Base-by-base conservation (phyloP, 495 filamentous ascomycete genomes). In the Hypomontagnella submonticulosa region DNA sequence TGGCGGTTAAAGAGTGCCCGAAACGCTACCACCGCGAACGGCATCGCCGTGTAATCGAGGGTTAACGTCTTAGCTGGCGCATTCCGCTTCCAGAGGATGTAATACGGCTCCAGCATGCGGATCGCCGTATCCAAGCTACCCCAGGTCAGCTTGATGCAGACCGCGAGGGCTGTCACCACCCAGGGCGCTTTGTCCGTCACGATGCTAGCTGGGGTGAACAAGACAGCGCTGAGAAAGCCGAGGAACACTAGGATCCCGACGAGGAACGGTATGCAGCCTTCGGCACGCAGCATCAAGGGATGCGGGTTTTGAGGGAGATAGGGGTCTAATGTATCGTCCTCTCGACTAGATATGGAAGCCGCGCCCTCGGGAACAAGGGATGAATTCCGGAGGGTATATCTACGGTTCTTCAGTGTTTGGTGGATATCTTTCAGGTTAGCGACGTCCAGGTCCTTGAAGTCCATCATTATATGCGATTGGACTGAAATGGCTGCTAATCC, bases 21-120 rank as follows among this genome's bases (percentile, higher is more conserved):
- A 27, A 89, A 57, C 4, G 87, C 83, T 3, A 91, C 76, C 63
- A 81, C 86, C 15, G 87, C 88, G 53, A 89, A 89, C 16, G 89
- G 85, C 59, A 87, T 86, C 27, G 86, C 86, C 0, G 87, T 89
- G 73, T 91, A 92, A 72, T 92, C 89, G 0, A 92, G 81, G 0
- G 86, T 87, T 0, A 92, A 80, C 16, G 84, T 87, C 37, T 80
- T 81, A 12, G 87, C 77, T 0, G 83, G 84, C 2, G 89, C 88
- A 62, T 89, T 83, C 1, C 89, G 83, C 32, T 77, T 74, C 3
- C 83, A 86, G 8, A 92, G 81, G 62, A 88, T 83, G 74, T 88
- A 90, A 68, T 89, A 92, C 4, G 89, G 89, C 71, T 92, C 88
- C 61, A 90, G 83, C 83, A 92, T 88, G 51, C 89, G 84, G 43